Percentiles rank a stretch among this genome's conserved stretches.
phyloP scores from a whole-genome alignment of 371 early-diverging fungal species.

The Mortierella sp. region DNA sequence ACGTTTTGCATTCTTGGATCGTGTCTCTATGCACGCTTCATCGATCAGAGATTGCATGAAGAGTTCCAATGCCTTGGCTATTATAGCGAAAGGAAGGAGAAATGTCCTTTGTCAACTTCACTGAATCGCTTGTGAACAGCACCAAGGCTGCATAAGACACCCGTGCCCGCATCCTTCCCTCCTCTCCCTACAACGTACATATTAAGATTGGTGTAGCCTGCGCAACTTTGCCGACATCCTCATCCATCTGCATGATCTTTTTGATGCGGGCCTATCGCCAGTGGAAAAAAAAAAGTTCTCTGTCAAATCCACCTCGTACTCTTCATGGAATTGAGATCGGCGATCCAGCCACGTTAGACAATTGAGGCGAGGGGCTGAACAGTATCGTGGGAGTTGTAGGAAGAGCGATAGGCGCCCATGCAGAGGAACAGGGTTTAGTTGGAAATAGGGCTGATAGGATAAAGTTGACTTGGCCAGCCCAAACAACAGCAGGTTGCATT shows the following conservation, averaged over 20 bases:
- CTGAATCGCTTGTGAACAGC: too few relatives aligned
- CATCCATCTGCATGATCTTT: slow-evolving; percentile 99
- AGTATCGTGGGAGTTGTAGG: too few relatives aligned
- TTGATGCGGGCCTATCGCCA: slow-evolving; percentile 98
- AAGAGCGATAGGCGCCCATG: too few relatives aligned
- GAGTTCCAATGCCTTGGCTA: slow-evolving; percentile 92
- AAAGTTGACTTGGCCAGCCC: too few relatives aligned
- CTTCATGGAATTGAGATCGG: too few relatives aligned
- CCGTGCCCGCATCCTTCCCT: not conserved
- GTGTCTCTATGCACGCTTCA: slow-evolving; percentile 86
- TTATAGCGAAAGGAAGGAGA: slow-evolving; percentile 3
- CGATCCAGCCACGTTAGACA: too few relatives aligned
- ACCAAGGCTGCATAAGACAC: too few relatives aligned
- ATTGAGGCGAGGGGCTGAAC: too few relatives aligned
- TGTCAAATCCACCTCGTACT: too few relatives aligned
- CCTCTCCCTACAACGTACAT: slow-evolving; percentile 67
- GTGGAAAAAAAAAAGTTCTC: too few relatives aligned
- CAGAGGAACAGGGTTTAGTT: slow-evolving; percentile 1
- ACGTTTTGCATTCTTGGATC: slow-evolving; percentile 81
- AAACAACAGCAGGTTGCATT: not conserved
- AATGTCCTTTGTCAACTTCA: too few relatives aligned
- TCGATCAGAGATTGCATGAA: slow-evolving; percentile 94
- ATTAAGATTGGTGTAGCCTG: slow-evolving; percentile 98
- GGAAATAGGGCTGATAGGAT: not conserved
- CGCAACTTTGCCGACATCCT: slow-evolving; percentile 99